Evolutionary conservation across 176 grass and related monocot genomes (phyloP).

Genomic region (Oryza glumipatula): DNA sequence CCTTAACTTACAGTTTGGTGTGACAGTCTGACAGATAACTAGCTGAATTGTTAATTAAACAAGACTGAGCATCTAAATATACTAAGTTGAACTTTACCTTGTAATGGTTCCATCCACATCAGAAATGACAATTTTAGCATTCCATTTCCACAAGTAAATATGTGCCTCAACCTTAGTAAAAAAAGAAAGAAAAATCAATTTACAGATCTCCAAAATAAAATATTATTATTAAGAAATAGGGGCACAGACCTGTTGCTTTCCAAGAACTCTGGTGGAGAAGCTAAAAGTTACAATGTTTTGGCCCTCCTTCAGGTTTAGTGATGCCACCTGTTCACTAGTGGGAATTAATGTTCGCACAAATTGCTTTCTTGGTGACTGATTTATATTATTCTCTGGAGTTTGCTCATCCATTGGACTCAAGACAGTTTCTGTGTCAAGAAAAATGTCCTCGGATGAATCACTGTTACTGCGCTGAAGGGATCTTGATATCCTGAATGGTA

Average conservation of each 20-base stretch:
- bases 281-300: slow-evolving; percentile 95
- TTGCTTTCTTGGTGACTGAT: slow-evolving; percentile 82
- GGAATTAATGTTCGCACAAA: slow-evolving; percentile 91
- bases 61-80: background rate
- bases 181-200: slow-evolving; percentile 49
- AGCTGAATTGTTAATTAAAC: slow-evolving; percentile 10
- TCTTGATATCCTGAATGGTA: slow-evolving; percentile 81
- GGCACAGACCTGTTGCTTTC: slow-evolving; percentile 79
- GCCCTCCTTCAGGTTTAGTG: slow-evolving; percentile 89
- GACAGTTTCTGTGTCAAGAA: slow-evolving; percentile 85
- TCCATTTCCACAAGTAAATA: slow-evolving; percentile 99
- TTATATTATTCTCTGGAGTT: slow-evolving; percentile 56
- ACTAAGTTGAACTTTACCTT: slow-evolving; percentile 59
- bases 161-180: slow-evolving; percentile 96
- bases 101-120: slow-evolving; percentile 99
- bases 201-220: slow-evolving; percentile 19
- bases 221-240: slow-evolving; percentile 36
- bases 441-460: slow-evolving; percentile 87
- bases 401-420: slow-evolving; percentile 81
- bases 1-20: slow-evolving; percentile 12
- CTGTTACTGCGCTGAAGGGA: slow-evolving; percentile 89
- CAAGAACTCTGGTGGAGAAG: slow-evolving; percentile 92
- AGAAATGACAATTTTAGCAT: slow-evolving; percentile 97
- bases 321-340: slow-evolving; percentile 96
- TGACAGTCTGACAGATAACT: background rate